A percentile compares a stretch with the other conserved stretches of the same genome.
These are phyloP conservation scores for Psilocybe sp. DNA, from an alignment of 768 basidiomycete genomes.

Conservation along the genomic window DNA sequence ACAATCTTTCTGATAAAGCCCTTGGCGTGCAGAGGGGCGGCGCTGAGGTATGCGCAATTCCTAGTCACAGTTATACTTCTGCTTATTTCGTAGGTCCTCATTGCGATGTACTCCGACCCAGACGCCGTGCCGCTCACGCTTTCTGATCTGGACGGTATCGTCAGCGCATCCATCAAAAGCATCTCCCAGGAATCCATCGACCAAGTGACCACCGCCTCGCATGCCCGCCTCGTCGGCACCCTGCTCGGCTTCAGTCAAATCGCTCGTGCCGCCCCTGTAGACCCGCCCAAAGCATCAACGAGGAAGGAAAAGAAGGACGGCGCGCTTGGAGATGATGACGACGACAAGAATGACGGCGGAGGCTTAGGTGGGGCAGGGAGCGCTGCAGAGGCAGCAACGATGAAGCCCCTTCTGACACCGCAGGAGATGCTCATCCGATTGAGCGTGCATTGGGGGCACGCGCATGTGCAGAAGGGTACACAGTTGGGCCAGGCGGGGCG, in stretches of 20 bases:
- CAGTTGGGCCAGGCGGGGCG: constrained; percentile 80
- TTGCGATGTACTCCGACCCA: constrained; percentile 51
- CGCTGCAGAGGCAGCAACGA: constrained; percentile 47
- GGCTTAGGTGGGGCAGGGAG: no score
- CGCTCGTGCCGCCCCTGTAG: constrained; percentile 43
- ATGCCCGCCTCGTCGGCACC: constrained; percentile 79
- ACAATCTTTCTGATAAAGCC: constrained; percentile 76
- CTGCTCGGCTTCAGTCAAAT: constrained; percentile 82
- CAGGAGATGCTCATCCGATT: constrained; percentile 41
- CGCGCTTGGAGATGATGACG: constrained; percentile 56
- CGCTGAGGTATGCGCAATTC: constrained; percentile 54
- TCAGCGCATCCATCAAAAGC: constrained; percentile 64
- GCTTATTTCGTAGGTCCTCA: constrained; percentile 31
- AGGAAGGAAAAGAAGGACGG: constrained; percentile 65
- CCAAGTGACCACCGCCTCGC: constrained; percentile 75
- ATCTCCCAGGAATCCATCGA: constrained; percentile 68
- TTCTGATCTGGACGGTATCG: constrained; percentile 75
- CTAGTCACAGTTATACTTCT: neutral
- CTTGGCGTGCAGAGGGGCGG: constrained; percentile 83
- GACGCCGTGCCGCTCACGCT: constrained; percentile 55
- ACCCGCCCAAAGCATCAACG: constrained; percentile 33
- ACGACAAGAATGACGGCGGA: constrained; percentile 21
- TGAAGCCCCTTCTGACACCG: constrained; percentile 68
- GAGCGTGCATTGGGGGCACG: constrained; percentile 78
- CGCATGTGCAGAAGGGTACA: constrained; percentile 66